phyloP scores from a whole-genome alignment of 805 yeast genomes.

The Candida takata region DNA sequence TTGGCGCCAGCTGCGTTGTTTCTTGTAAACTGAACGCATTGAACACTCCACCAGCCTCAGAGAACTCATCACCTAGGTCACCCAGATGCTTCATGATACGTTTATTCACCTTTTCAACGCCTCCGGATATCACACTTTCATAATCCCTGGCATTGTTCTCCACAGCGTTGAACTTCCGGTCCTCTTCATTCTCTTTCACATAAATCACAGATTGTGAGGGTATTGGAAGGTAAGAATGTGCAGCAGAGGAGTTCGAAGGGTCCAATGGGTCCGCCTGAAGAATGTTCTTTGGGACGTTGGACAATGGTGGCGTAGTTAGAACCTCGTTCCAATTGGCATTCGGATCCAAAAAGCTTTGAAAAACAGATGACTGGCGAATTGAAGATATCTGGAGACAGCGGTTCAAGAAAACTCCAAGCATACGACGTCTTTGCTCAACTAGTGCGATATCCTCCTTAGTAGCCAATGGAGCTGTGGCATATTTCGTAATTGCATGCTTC shows the following conservation, averaged over 20 bases:
- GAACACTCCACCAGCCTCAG: conserved; percentile 66
- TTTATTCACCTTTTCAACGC: conserved; percentile 52
- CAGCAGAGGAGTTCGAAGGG: conserved; percentile 47
- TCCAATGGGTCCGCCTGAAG: conserved; percentile 55
- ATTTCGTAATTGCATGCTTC: conserved; percentile 54
- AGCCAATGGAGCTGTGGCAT: conserved; percentile 34
- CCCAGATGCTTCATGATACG: conserved; percentile 41
- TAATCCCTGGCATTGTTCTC: conserved; percentile 40
- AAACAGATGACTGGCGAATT: conserved; percentile 55
- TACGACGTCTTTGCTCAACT: conserved; percentile 67
- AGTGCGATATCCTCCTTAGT: conserved; percentile 35
- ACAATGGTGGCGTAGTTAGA: conserved; percentile 46
- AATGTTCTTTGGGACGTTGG: conserved; percentile 44
- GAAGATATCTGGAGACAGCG: conserved; percentile 58
- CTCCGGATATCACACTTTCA: conserved; percentile 35
- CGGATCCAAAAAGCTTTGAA: conserved; percentile 78
- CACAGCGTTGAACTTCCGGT: conserved; percentile 32
- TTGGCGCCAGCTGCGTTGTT: conserved; percentile 35
- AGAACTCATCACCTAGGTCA: conserved; percentile 53
- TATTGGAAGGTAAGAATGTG: conserved; percentile 57
- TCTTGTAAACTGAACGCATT: conserved; percentile 52
- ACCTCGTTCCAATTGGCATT: conserved; percentile 89
- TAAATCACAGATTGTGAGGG: conserved; percentile 36
- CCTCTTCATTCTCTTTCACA: conserved; percentile 27
- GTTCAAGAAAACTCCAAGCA: conserved; percentile 74